Evolutionary conservation across 1,284 basidiomycete genomes (phyloP), one percentile per base, ranked within the genome.

Genomic region (Malassezia globosa): DNA sequence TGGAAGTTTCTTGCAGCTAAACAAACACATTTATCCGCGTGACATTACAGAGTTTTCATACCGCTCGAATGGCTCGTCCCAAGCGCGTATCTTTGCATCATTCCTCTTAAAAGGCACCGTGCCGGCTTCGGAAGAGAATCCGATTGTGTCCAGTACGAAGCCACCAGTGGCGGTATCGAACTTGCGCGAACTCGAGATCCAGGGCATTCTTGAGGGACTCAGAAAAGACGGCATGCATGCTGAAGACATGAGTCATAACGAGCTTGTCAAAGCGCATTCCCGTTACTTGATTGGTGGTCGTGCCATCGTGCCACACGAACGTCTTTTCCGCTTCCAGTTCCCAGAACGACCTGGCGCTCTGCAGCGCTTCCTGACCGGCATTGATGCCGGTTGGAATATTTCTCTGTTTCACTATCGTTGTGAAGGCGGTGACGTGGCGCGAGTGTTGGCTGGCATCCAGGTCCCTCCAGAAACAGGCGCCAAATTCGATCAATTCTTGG

Each of bases 11-110:
- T 75, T 95, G 56, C 80, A 81, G 13, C 78, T 97, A 38, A 86
- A 96, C 73, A 81, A 80, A 26, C 75, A 84, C 59, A 88, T 97
- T 57, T 82, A 88, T 64, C 90, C 89, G 8, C 82, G 92, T 46
- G 80, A 85, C 3, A 83, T 94, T 18, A 96, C 94, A n/a, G 94
- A 99, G 73, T 97, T 97, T 66, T 81, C 85, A 44, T 99, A 99
- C 73, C 82, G 94, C 21, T 90, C 84, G 70, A 54, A 47, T 26
- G 57, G 29, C 51, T 59, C 14, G 35, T 34, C 48, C 7, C 73
- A 77, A 44, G 88, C 88, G 2, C 85, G 87, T 55, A 82, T 94
- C 61, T 83, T 94, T 73, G 77, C 95, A 37, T 94, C 90, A 2
- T 94, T 96, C 79, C 82, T 83, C 64, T 78, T 96, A 18, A 59